Conservation (phyloP, 179 eudicot genomes). For the Nepenthes alata region DNA sequence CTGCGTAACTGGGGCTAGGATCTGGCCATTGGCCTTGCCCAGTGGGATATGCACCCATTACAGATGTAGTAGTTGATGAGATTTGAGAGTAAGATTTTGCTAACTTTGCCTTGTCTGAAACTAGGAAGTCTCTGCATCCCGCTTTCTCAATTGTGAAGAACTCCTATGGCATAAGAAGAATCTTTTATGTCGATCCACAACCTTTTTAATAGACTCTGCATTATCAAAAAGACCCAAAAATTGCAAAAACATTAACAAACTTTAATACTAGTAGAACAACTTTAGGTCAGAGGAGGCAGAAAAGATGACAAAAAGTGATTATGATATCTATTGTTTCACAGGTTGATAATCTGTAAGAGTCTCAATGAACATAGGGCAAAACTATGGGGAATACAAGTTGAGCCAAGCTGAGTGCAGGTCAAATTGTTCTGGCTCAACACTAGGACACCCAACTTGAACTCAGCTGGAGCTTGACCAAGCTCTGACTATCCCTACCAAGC, state of each 20-base stretch:
- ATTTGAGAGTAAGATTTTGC: conserved; percentile 49
- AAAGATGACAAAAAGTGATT: not conserved
- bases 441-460: too few species aligned
- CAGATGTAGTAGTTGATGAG: conserved; percentile 42
- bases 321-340: not conserved
- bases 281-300: not conserved
- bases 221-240: conserved; percentile 76
- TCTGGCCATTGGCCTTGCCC: conserved; percentile 69
- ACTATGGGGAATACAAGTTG: too few species aligned
- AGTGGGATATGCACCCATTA: conserved; percentile 47
- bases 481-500: too few species aligned
- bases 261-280: not conserved
- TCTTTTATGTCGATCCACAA: conserved; percentile 68
- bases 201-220: conserved; percentile 53
- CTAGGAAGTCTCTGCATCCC: conserved; percentile 62
- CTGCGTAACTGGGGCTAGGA: conserved; percentile 74
- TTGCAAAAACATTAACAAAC: conserved; percentile 33
- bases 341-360: too few species aligned
- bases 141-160: conserved; percentile 72
- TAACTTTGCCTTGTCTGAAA: conserved; percentile 70
- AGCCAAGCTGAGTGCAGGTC: too few species aligned
- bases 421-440: too few species aligned
- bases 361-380: too few species aligned
- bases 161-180: conserved; percentile 63
- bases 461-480: too few species aligned